Evolutionary conservation across 495 filamentous ascomycete genomes (phyloP).

Genomic region (Sabuloglossum arenarium): DNA sequence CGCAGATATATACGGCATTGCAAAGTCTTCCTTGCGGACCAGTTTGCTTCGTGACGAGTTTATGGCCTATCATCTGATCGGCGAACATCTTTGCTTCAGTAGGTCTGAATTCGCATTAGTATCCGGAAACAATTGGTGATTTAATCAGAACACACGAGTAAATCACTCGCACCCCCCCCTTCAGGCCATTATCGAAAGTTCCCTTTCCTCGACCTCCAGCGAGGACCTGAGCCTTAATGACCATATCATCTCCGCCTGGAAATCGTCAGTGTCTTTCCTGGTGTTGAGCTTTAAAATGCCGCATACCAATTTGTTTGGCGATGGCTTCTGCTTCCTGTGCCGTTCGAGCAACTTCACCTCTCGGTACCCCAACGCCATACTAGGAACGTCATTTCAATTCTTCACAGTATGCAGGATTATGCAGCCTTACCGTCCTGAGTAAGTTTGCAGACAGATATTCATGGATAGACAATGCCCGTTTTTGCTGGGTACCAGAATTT

Average conservation of each 20-base stretch:
- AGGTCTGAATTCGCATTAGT: slow-evolving; percentile 23
- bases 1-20: slow-evolving; percentile 93
- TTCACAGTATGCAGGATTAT: background rate
- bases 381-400: slow-evolving; percentile 16
- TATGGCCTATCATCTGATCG: slow-evolving; percentile 97
- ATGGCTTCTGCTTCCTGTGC: slow-evolving; percentile 78
- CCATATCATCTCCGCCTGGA: slow-evolving; percentile 76
- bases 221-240: slow-evolving; percentile 98
- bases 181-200: slow-evolving; percentile 90
- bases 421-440: slow-evolving; percentile 46
- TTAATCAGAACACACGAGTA: slow-evolving; percentile 47
- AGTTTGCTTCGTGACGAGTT: slow-evolving; percentile 98
- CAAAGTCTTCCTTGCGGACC: slow-evolving; percentile 78
- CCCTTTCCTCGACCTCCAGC: slow-evolving; percentile 96
- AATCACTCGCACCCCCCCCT: slow-evolving; percentile 94
- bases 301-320: slow-evolving; percentile 63
- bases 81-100: slow-evolving; percentile 93
- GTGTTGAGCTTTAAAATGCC: background rate
- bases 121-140: background rate
- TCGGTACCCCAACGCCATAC: slow-evolving; percentile 89
- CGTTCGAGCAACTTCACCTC: slow-evolving; percentile 62
- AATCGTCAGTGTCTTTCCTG: slow-evolving; percentile 8
- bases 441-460: slow-evolving; percentile 90
- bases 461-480: slow-evolving; percentile 82
- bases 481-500: slow-evolving; percentile 40